Percentiles rank a stretch among this genome's conserved stretches.
Evolutionary conservation across 2,329 filamentous ascomycete species (phyloP).

Genomic region (Cytospora piceae): DNA sequence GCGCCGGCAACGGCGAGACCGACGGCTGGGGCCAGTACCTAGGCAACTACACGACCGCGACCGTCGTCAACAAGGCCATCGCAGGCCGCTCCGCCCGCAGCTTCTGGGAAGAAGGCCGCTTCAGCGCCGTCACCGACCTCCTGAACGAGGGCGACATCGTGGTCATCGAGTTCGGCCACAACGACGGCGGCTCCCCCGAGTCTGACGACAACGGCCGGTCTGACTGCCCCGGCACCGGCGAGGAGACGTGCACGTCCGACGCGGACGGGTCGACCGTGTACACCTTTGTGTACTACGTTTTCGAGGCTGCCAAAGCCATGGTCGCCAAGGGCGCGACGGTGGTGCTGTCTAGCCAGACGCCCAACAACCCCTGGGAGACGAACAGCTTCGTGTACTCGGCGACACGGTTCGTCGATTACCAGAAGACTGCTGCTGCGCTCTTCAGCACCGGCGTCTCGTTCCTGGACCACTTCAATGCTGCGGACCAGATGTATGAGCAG

Average conservation of each 20-base stretch:
- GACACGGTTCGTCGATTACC: conserved; percentile 60
- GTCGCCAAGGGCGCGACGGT: conserved; percentile 62
- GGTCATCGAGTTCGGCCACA: conserved; percentile 73
- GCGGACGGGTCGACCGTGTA: conserved; percentile 38
- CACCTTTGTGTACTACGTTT: conserved; percentile 39
- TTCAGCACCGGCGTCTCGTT: conserved; percentile 49
- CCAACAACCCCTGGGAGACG: conserved; percentile 65
- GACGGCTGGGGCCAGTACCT: conserved; percentile 66
- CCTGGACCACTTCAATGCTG: conserved; percentile 62
- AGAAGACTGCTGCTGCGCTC: conserved; percentile 43
- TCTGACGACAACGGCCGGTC: conserved; percentile 62
- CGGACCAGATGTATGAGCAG: conserved; percentile 52
- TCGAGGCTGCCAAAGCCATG: conserved; percentile 37
- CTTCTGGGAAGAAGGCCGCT: conserved; percentile 64
- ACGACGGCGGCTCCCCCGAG: conserved; percentile 63
- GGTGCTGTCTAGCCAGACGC: conserved; percentile 60
- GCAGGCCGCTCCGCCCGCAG: conserved; percentile 65
- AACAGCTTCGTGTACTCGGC: conserved; percentile 52
- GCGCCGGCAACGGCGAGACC: conserved; percentile 41
- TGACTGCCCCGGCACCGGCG: conserved; percentile 57
- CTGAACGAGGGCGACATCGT: conserved; percentile 63
- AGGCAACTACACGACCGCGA: conserved; percentile 47
- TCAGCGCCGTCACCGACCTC: conserved; percentile 54
- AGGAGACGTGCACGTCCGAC: conserved; percentile 53
- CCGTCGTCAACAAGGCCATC: conserved; percentile 64